Base-by-base conservation (phyloP, 1,284 basidiomycete genomes). In the Trichosporon sp. region DNA sequence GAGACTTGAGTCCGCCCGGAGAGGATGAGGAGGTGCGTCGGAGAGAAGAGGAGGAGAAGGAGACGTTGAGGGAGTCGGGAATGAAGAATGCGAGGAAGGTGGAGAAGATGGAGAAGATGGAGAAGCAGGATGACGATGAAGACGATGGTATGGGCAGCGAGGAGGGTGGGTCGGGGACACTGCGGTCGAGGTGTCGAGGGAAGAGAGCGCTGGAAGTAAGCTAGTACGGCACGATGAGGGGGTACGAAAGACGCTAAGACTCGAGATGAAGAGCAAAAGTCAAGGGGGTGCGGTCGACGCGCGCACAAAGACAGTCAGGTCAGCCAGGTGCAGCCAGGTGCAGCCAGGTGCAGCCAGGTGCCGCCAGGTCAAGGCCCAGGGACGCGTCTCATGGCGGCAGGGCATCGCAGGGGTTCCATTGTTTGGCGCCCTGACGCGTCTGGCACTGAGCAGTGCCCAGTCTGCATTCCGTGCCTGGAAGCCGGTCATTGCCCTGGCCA, bases 351-450 rank as follows among this genome's bases (percentile, higher is more conserved):
- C 26, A 26, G 26, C 26, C 26, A 26, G 26, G 26, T 26, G 26
- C 26, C 26, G 26, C 26, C 26, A 26, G 26, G 26, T 26, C 26
- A 26, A 19, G 19, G 11, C 14, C 51, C 14, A 54, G 51, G 51
- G 51, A 54, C 51, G 51, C 51, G 51, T 54, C 51, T 54, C 51
- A 54, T 54, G 51, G 51, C 51, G 51, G 38, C 38, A 40, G 38
- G 38, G 38, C 38, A 40, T 11, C 26, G 51, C 51, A 54, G 51
- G 51, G 51, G 51, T 5, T 7, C 35, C 51, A 54, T 54, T 54
- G 51, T 54, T 54, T 54, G 51, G 51, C 11, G 51, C 51, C 51
- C 51, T 54, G 51, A 54, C 51, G 51, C 51, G 51, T 54, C 46
- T 26, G 26, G 26, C 26, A 26, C 26, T 26, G 26, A 26, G 26